phyloP scores from a whole-genome alignment of 2,329 filamentous ascomycete species.

The Hymenotorrendiella dingleyae region DNA sequence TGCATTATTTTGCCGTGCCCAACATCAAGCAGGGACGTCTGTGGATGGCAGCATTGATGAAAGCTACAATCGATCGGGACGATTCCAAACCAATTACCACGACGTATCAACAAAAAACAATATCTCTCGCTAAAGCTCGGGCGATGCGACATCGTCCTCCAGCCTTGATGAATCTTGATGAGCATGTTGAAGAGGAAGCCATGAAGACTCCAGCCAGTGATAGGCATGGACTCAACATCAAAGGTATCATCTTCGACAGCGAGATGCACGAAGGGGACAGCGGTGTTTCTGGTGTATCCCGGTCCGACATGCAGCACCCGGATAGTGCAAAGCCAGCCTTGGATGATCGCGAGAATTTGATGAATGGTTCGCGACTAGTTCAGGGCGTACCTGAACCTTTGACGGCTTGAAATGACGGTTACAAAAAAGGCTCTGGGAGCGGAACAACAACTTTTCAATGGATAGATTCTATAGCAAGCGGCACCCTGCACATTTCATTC shows the following conservation, averaged over 20 bases:
- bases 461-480: slow-evolving; percentile 7
- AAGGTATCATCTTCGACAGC: slow-evolving; percentile 29
- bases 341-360: slow-evolving; percentile 10
- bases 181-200: slow-evolving; percentile 29
- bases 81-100: slow-evolving; percentile 73
- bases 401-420: slow-evolving; percentile 17
- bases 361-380: slow-evolving; percentile 1
- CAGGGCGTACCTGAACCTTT: slow-evolving; percentile 12
- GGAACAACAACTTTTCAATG: no score
- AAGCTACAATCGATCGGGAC: slow-evolving; percentile 95
- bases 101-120: slow-evolving; percentile 95
- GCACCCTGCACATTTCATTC: slow-evolving; percentile 14
- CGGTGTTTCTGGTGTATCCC: slow-evolving; percentile 29
- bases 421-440: no score
- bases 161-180: slow-evolving; percentile 70
- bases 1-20: slow-evolving; percentile 96
- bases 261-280: slow-evolving; percentile 29
- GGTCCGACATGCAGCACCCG: slow-evolving; percentile 16
- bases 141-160: slow-evolving; percentile 86
- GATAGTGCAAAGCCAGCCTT: slow-evolving; percentile 14
- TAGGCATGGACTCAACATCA: slow-evolving; percentile 29
- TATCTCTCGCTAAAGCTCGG: slow-evolving; percentile 82
- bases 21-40: slow-evolving; percentile 80
- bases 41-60: slow-evolving; percentile 99
- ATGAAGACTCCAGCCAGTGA: slow-evolving; percentile 27